Evolutionary conservation across 1,139 yeast genomes (phyloP).

Genomic region (Sugiyamaella xylanicola): DNA sequence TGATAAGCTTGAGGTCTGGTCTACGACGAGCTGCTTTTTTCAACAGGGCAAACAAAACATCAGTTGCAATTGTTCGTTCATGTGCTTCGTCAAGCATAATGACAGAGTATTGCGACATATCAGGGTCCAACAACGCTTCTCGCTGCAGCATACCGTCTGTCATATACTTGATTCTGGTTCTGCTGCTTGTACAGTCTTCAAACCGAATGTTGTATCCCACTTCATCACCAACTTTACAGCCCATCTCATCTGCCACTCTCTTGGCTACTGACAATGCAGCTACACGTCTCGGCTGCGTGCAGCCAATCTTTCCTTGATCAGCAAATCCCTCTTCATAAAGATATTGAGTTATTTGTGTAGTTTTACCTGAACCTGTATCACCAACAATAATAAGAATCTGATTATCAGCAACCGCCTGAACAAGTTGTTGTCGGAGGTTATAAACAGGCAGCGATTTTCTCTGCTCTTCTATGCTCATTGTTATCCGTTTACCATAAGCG

Average conservation of each 20-base stretch:
- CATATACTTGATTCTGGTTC: slow-evolving; percentile 81
- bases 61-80: slow-evolving; percentile 93
- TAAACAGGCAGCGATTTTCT: slow-evolving; percentile 74
- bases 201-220: slow-evolving; percentile 90
- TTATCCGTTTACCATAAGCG: slow-evolving; percentile 34
- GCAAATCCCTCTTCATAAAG: slow-evolving; percentile 75
- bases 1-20: slow-evolving; percentile 75
- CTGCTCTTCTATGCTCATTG: slow-evolving; percentile 61
- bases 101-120: slow-evolving; percentile 71
- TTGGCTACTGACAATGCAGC: slow-evolving; percentile 94
- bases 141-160: slow-evolving; percentile 94
- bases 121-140: slow-evolving; percentile 77
- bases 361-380: slow-evolving; percentile 97
- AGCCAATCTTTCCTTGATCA: slow-evolving; percentile 61
- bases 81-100: slow-evolving; percentile 96
- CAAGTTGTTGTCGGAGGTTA: slow-evolving; percentile 57
- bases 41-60: slow-evolving; percentile 81
- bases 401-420: slow-evolving; percentile 61
- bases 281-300: slow-evolving; percentile 95
- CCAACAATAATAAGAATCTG: slow-evolving; percentile 88
- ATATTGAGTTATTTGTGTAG: slow-evolving; percentile 89
- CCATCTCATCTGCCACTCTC: slow-evolving; percentile 84
- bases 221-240: slow-evolving; percentile 66
- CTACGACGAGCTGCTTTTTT: slow-evolving; percentile 64
- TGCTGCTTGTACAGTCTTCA: slow-evolving; percentile 66